Evolutionary conservation across 192 early-diverging fungal species (phyloP), one percentile per base, ranked within the genome.

Genomic region (Rhizophagus sp.): DNA sequence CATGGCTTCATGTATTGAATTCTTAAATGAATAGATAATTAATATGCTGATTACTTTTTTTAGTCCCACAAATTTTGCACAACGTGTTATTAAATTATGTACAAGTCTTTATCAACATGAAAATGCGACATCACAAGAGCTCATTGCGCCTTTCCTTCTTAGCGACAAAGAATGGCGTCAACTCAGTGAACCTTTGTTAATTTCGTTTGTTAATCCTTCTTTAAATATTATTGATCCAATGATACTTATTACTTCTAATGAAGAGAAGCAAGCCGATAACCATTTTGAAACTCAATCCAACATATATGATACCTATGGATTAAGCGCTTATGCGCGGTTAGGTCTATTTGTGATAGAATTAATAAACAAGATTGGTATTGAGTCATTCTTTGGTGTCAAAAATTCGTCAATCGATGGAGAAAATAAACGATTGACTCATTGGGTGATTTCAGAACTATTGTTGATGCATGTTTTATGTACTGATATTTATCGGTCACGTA

Each of bases 21-120:
- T n/a, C 17, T 68, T 9, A 15, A n/a, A 19, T 52, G 15, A 79
- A 57, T 30, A 13, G 15, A 10, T n/a, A 30, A 10, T 44, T 77
- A 41, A 33, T 30, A 0, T 19, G 17, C 2, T 36, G 27, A 17
- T 81, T 36, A 41, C 6, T 44, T 65, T 30, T 57, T 6, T 71
- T 75, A 90, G 89, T 75, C 87, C 89, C 34, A 80, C 82, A 41
- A 87, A 88, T 24, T 86, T 86, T 62, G 86, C 82, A 11, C 73
- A 80, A 34, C 83, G 86, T 7, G 84, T 80, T 8, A 74, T 78
- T 1, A 86, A 83, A 27, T 50, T 88, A 47, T 63, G 78, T 17
- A 19, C 61, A 13, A 75, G 27, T 47, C 34, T 84, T 24, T 79
- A 33, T 67, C n/a, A 50, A 19, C 34, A 75, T 44, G 68, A 61